phyloP scores from a whole-genome alignment of 345 rosid genomes.

The Leavenworthia alabamica region DNA sequence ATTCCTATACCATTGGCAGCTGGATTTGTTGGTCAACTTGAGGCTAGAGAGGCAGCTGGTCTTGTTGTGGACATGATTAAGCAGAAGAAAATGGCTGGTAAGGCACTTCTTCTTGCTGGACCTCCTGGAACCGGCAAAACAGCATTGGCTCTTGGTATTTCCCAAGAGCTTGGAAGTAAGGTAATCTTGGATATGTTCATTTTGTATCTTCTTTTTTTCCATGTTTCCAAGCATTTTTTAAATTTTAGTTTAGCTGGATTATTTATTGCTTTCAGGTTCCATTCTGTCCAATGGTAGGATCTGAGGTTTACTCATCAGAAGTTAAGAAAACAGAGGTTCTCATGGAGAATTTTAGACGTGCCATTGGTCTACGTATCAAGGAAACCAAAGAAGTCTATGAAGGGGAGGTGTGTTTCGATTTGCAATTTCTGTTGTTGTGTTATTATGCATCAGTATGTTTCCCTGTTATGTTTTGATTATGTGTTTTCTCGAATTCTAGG shows the following conservation, averaged over 20 bases:
- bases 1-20: constrained; percentile 69
- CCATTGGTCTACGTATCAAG: constrained; percentile 91
- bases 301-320: constrained; percentile 96
- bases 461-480: constrained; percentile 1
- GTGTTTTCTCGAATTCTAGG: constrained; percentile 40
- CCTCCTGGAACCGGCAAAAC: too few species aligned
- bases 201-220: neutral
- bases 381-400: constrained; percentile 98
- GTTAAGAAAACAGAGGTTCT: constrained; percentile 99
- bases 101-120: constrained; percentile 88
- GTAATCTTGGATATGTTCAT: constrained; percentile 24
- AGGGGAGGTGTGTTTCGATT: constrained; percentile 70
- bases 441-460: neutral
- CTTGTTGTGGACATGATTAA: constrained; percentile 95
- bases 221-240: too few species aligned
- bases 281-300: constrained; percentile 98
- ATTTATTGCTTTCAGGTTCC: constrained; percentile 98
- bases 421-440: neutral
- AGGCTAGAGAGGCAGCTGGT: constrained; percentile 95
- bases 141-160: too few species aligned
- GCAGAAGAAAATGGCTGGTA: constrained; percentile 98
- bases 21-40: constrained; percentile 92
- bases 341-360: constrained; percentile 95
- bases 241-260: too few species aligned
- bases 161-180: too few species aligned